phyloP scores from a whole-genome alignment of 2,329 filamentous ascomycete genomes.

The Xylariomycetidae sp. region DNA sequence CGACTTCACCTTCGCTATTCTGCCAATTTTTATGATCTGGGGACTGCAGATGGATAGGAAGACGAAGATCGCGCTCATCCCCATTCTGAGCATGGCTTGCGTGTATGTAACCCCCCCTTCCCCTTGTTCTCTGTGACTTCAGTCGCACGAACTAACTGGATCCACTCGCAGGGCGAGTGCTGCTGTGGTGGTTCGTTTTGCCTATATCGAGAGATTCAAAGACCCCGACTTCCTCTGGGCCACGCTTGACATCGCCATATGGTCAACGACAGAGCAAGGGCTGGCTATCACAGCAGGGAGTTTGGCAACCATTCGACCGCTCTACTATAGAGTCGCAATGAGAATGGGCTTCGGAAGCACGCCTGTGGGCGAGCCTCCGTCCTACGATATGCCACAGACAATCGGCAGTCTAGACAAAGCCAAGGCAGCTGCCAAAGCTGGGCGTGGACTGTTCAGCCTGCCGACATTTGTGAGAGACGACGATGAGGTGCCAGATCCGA shows the following conservation, averaged over 20 bases:
- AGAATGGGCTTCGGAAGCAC: too few species aligned
- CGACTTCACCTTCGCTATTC: conserved; percentile 36
- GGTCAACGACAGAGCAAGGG: conserved; percentile 27
- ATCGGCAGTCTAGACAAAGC: too few species aligned
- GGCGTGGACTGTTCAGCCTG: too few species aligned
- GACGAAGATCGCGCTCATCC: conserved; percentile 41
- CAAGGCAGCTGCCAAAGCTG: too few species aligned
- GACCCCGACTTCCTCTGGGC: conserved; percentile 16
- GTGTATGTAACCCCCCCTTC: conserved; percentile 11
- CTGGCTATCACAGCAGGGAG: conserved; percentile 27
- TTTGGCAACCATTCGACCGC: conserved; percentile 24
- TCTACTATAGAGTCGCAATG: too few species aligned
- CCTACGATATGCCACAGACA: too few species aligned
- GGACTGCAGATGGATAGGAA: conserved; percentile 41
- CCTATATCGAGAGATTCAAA: conserved; percentile 13
- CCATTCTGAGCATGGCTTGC: conserved; percentile 46
- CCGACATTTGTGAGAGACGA: too few species aligned
- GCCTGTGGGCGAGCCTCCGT: too few species aligned
- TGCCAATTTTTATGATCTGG: conserved; percentile 44
- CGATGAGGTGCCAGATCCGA: too few species aligned
- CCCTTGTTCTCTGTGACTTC: not conserved
- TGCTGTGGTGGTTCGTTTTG: conserved; percentile 16
- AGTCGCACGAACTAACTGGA: too few species aligned
- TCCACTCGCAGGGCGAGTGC: conserved; percentile 12
- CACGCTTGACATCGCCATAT: conserved; percentile 23